phyloP scores from a whole-genome alignment of 2,329 filamentous ascomycete species.

The Cercospora beticola region DNA sequence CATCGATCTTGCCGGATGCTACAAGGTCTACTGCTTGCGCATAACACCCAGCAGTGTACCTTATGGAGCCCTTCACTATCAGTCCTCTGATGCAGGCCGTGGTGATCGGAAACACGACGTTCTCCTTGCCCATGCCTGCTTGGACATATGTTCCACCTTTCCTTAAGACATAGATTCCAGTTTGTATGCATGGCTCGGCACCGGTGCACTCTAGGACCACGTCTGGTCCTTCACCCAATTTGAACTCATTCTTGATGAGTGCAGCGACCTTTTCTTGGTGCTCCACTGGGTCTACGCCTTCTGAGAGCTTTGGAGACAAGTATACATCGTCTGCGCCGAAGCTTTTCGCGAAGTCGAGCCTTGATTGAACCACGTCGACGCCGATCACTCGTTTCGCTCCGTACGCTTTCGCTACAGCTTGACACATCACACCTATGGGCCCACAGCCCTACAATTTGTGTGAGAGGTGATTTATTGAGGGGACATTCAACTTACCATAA shows the following conservation, averaged over 20 bases:
- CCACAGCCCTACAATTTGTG: slow-evolving; percentile 39
- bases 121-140: slow-evolving; percentile 53
- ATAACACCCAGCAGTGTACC: slow-evolving; percentile 54
- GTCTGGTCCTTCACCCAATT: slow-evolving; percentile 49
- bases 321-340: slow-evolving; percentile 48
- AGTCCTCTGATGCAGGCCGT: slow-evolving; percentile 51
- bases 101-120: slow-evolving; percentile 54
- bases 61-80: slow-evolving; percentile 52
- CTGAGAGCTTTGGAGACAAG: slow-evolving; percentile 38
- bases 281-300: slow-evolving; percentile 39
- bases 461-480: background rate
- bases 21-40: slow-evolving; percentile 52
- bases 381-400: slow-evolving; percentile 76
- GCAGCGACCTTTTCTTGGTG: slow-evolving; percentile 43
- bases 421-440: slow-evolving; percentile 76
- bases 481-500: slow-evolving; percentile 36
- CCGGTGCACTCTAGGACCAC: slow-evolving; percentile 54
- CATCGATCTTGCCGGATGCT: slow-evolving; percentile 49
- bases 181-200: slow-evolving; percentile 50
- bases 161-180: slow-evolving; percentile 47
- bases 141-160: slow-evolving; percentile 52
- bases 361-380: slow-evolving; percentile 76
- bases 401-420: slow-evolving; percentile 76
- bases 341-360: slow-evolving; percentile 72
- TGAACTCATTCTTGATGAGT: slow-evolving; percentile 42